A percentile compares a stretch with the other conserved stretches of the same genome.
These are phyloP conservation scores for Emmonsia crescens DNA, from an alignment of 2,329 filamentous ascomycete genomes.

Conservation along the genomic window DNA sequence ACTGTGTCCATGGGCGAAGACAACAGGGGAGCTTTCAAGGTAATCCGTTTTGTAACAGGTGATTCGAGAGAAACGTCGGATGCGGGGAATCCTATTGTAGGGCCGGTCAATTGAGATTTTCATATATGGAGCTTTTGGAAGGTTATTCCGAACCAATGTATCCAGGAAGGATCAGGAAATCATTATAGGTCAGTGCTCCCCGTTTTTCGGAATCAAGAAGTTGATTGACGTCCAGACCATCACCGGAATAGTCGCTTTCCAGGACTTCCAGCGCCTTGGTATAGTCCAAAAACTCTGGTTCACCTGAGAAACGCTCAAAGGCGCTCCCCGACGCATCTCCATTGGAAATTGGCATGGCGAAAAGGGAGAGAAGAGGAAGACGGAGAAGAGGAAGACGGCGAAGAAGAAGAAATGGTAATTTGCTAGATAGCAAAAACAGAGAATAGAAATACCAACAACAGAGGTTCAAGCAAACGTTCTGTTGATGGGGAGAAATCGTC, in stretches of 20 bases:
- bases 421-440: conserved; percentile 17
- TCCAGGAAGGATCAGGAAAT: conserved; percentile 91
- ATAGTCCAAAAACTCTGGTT: conserved; percentile 57
- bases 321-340: conserved; percentile 46
- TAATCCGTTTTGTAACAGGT: conserved; percentile 87
- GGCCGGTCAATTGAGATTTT: neutral
- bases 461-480: conserved; percentile 33
- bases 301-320: conserved; percentile 34
- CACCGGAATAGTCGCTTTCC: conserved; percentile 63
- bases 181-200: conserved; percentile 95
- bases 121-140: neutral
- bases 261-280: conserved; percentile 68
- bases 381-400: conserved; percentile 18
- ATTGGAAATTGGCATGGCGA: conserved; percentile 62
- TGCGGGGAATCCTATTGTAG: conserved; percentile 64
- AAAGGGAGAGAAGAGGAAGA: conserved; percentile 6
- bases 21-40: conserved; percentile 90
- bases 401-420: conserved; percentile 23
- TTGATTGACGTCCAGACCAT: conserved; percentile 79
- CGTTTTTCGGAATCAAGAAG: conserved; percentile 85
- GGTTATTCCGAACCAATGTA: conserved; percentile 61
- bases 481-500: conserved; percentile 51
- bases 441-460: conserved; percentile 34
- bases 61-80: conserved; percentile 81
- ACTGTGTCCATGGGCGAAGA: conserved; percentile 99